phyloP scores from a whole-genome alignment of 768 basidiomycete species.

The Termitomyces sp. region DNA sequence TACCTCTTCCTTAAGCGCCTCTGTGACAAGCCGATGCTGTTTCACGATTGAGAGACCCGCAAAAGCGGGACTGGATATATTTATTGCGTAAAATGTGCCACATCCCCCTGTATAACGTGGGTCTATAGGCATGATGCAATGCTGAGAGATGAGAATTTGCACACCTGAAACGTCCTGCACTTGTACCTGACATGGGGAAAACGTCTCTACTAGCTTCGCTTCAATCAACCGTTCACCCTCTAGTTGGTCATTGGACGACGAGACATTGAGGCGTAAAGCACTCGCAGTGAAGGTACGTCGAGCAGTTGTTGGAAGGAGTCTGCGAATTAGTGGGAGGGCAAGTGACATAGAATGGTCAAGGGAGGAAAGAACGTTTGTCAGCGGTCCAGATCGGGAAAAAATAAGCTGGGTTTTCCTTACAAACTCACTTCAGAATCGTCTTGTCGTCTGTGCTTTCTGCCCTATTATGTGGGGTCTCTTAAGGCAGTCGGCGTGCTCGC shows the following conservation, averaged over 20 bases:
- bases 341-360: slow-evolving; percentile 9
- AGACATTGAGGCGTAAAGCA: slow-evolving; percentile 12
- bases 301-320: slow-evolving; percentile 21
- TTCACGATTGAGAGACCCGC: slow-evolving; percentile 82
- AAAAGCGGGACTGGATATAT: slow-evolving; percentile 80
- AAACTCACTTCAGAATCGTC: background rate
- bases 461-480: slow-evolving; percentile 16
- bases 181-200: slow-evolving; percentile 73
- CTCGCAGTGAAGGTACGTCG: slow-evolving; percentile 25
- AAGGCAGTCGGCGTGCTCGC: slow-evolving; percentile 14
- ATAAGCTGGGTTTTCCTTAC: background rate
- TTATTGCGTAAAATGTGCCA: slow-evolving; percentile 94
- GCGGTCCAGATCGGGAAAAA: background rate
- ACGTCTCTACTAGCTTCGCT: slow-evolving; percentile 65
- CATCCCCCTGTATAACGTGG: slow-evolving; percentile 72
- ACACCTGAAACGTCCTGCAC: slow-evolving; percentile 95
- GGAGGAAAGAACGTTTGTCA: slow-evolving; percentile 2
- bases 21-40: slow-evolving; percentile 89
- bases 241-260: slow-evolving; percentile 12
- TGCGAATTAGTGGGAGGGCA: slow-evolving; percentile 24
- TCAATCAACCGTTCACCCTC: slow-evolving; percentile 70
- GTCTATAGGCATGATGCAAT: background rate
- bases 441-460: background rate
- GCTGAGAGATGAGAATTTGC: background rate
- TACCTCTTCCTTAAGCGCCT: slow-evolving; percentile 84